These are phyloP conservation scores for Pyronema domesticum DNA, from an alignment of 495 filamentous ascomycete genomes.

Conservation along the genomic window DNA sequence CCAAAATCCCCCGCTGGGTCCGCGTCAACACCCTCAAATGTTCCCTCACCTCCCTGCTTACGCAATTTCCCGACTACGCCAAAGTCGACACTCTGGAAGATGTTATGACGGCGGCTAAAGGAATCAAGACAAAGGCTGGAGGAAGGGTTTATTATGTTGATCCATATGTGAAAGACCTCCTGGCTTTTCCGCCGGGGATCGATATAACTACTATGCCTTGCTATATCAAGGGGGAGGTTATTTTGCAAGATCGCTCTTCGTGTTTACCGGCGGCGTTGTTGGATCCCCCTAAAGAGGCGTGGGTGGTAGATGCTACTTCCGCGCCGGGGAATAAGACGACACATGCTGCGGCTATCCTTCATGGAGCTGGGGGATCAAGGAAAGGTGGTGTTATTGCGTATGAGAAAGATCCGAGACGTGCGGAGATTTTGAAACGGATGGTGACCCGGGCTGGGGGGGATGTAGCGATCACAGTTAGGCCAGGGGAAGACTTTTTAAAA, in stretches of 20 bases:
- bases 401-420: slow-evolving; percentile 48
- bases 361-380: slow-evolving; percentile 22
- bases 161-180: slow-evolving; percentile 58
- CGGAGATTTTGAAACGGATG: slow-evolving; percentile 65
- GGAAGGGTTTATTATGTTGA: slow-evolving; percentile 42
- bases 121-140: not conserved
- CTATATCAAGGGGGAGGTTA: slow-evolving; percentile 59
- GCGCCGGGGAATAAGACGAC: slow-evolving; percentile 97
- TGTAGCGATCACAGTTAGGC: slow-evolving; percentile 42
- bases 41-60: slow-evolving; percentile 28
- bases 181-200: slow-evolving; percentile 50
- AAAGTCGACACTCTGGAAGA: slow-evolving; percentile 8
- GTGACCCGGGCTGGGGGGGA: slow-evolving; percentile 54
- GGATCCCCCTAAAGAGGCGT: slow-evolving; percentile 42
- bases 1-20: slow-evolving; percentile 62
- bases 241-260: slow-evolving; percentile 89
- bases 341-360: slow-evolving; percentile 61
- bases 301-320: slow-evolving; percentile 76
- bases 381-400: slow-evolving; percentile 39
- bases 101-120: slow-evolving; percentile 1
- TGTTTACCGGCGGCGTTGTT: slow-evolving; percentile 86
- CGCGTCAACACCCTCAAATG: slow-evolving; percentile 67
- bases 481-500: slow-evolving; percentile 61
- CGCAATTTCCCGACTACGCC: not conserved
- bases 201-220: slow-evolving; percentile 53